Conservation (phyloP, 2,329 filamentous ascomycete species). For the Botrytis squamosa region DNA sequence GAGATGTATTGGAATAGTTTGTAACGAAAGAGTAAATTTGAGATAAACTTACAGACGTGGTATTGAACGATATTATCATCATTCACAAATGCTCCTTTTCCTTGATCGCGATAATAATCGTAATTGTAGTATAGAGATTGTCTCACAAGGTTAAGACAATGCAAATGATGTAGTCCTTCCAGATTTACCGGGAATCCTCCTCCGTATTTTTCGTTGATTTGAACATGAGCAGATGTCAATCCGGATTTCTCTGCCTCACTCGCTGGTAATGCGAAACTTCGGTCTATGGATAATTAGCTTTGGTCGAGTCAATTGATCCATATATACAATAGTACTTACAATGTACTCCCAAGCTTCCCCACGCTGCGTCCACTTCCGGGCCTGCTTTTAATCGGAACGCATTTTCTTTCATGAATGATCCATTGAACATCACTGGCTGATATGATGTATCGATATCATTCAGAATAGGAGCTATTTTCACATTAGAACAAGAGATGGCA, state of each 20-base stretch:
- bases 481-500: conserved; percentile 16
- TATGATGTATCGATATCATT: conserved; percentile 46
- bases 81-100: conserved; percentile 50
- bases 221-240: conserved; percentile 49
- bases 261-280: conserved; percentile 43
- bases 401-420: conserved; percentile 52
- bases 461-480: conserved; percentile 37
- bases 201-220: conserved; percentile 50
- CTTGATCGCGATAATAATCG: conserved; percentile 48
- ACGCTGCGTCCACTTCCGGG: conserved; percentile 53
- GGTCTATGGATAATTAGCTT: conserved; percentile 28
- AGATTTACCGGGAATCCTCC: conserved; percentile 52
- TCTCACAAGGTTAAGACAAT: conserved; percentile 55
- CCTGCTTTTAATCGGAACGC: conserved; percentile 48
- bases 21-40: not conserved
- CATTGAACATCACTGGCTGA: conserved; percentile 48
- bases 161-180: conserved; percentile 49
- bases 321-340: conserved; percentile 41
- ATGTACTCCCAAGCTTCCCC: conserved; percentile 50
- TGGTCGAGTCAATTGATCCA: not conserved
- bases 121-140: conserved; percentile 53
- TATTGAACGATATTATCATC: conserved; percentile 48
- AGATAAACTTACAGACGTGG: conserved; percentile 49
- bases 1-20: not conserved
- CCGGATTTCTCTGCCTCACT: conserved; percentile 45